A percentile compares a stretch with the other conserved stretches of the same genome.
phyloP scores from a whole-genome alignment of 768 basidiomycete genomes.

The Lyophyllum decastes region DNA sequence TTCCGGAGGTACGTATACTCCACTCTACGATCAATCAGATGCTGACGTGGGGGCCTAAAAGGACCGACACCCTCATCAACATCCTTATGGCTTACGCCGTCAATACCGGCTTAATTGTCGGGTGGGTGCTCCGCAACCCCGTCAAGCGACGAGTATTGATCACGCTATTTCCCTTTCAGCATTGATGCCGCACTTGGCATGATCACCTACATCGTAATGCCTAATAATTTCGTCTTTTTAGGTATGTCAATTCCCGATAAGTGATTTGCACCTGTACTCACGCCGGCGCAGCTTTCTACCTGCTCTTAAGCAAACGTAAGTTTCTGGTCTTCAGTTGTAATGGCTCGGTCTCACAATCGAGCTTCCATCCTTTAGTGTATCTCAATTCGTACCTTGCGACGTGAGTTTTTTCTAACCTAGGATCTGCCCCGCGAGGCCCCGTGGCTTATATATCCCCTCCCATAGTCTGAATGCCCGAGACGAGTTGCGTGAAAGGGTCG shows the following conservation, averaged over 20 bases:
- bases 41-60: conserved; percentile 17
- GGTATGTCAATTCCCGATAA: conserved; percentile 25
- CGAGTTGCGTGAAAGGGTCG: conserved; percentile 34
- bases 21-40: not conserved
- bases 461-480: conserved; percentile 48
- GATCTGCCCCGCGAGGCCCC: not conserved
- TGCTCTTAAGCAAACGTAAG: conserved; percentile 55
- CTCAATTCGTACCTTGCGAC: conserved; percentile 57
- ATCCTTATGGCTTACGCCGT: conserved; percentile 52
- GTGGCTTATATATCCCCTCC: not conserved
- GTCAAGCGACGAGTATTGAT: not conserved
- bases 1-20: conserved; percentile 39
- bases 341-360: not conserved
- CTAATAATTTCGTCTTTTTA: conserved; percentile 54
- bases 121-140: conserved; percentile 31
- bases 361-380: conserved; percentile 41
- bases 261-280: not conserved
- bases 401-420: conserved; percentile 18
- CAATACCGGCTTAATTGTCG: conserved; percentile 52
- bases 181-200: conserved; percentile 47
- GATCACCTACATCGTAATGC: conserved; percentile 52
- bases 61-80: conserved; percentile 52
- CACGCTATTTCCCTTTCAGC: conserved; percentile 25
- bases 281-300: conserved; percentile 39
- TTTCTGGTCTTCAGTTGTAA: not conserved